Percentiles rank a stretch among this genome's conserved stretches.
Evolutionary conservation across 176 grass and related monocot species (phyloP).

Genomic region (Elaeis guineensis): DNA sequence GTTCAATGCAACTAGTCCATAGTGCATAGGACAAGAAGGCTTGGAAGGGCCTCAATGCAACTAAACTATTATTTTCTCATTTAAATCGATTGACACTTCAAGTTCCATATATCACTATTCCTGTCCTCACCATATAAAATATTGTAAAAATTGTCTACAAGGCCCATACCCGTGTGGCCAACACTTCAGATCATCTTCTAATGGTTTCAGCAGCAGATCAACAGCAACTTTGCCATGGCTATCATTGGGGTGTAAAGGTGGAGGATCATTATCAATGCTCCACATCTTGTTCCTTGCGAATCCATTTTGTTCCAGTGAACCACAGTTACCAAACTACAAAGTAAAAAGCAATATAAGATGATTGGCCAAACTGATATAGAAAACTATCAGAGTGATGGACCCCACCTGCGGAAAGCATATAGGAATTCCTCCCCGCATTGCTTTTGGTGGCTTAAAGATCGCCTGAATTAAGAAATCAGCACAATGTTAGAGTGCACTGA

Average conservation of each 20-base stretch:
- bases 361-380: too few species aligned
- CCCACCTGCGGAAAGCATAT: slow-evolving; percentile 90
- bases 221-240: slow-evolving; percentile 35
- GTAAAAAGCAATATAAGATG: too few species aligned
- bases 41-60: too few species aligned
- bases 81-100: too few species aligned
- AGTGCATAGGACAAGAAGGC: too few species aligned
- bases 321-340: slow-evolving; percentile 64
- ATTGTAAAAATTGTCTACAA: neutral
- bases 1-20: too few species aligned
- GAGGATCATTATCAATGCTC: slow-evolving; percentile 51
- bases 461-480: slow-evolving; percentile 38
- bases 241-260: slow-evolving; percentile 23
- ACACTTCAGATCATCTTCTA: slow-evolving; percentile 75
- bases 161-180: slow-evolving; percentile 67
- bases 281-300: slow-evolving; percentile 91
- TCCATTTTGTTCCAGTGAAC: slow-evolving; percentile 72
- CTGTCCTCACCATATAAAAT: too few species aligned
- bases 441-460: slow-evolving; percentile 70
- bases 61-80: too few species aligned
- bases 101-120: too few species aligned
- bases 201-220: slow-evolving; percentile 79
- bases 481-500: neutral
- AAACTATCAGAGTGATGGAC: neutral
- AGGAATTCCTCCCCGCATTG: slow-evolving; percentile 81